phyloP scores from a whole-genome alignment of 306 rosid genomes.

The Vigna angularis region DNA sequence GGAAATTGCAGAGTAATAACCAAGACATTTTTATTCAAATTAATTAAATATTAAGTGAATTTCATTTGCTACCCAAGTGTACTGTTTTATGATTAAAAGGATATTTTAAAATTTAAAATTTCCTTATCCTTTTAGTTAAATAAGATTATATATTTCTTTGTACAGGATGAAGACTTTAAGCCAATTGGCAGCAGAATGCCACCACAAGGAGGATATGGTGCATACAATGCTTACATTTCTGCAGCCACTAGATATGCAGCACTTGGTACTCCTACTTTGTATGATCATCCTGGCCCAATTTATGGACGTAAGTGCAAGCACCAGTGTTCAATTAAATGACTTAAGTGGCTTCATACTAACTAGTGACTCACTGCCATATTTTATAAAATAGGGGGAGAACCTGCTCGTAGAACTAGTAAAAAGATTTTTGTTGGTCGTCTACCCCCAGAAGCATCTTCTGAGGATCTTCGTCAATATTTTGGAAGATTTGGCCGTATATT shows the following conservation, averaged over 20 bases:
- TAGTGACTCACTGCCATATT: constrained; percentile 39
- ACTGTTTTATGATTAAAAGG: not conserved
- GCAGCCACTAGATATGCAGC: constrained; percentile 98
- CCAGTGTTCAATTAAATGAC: constrained; percentile 11
- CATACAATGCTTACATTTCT: constrained; percentile 93
- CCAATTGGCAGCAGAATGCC: constrained; percentile 77
- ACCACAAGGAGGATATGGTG: constrained; percentile 88
- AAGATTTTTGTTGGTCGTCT: constrained; percentile 91
- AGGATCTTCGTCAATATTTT: constrained; percentile 93
- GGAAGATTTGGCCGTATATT: constrained; percentile 89
- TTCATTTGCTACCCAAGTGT: constrained; percentile 6
- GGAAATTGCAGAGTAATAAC: constrained; percentile 21
- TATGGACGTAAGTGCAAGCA: constrained; percentile 79
- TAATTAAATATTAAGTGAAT: constrained; percentile 14
- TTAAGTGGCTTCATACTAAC: constrained; percentile 32
- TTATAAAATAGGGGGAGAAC: constrained; percentile 73
- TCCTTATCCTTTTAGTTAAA: constrained; percentile 13
- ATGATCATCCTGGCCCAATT: constrained; percentile 84
- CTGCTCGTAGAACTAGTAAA: constrained; percentile 72
- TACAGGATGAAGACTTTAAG: constrained; percentile 92
- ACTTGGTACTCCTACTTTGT: constrained; percentile 94
- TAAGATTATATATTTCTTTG: constrained; percentile 37
- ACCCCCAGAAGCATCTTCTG: constrained; percentile 86
- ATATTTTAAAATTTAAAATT: not conserved
- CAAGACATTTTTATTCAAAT: not conserved